Base-by-base conservation (phyloP, 2,329 filamentous ascomycete genomes). In the Penicillium olsonii region DNA sequence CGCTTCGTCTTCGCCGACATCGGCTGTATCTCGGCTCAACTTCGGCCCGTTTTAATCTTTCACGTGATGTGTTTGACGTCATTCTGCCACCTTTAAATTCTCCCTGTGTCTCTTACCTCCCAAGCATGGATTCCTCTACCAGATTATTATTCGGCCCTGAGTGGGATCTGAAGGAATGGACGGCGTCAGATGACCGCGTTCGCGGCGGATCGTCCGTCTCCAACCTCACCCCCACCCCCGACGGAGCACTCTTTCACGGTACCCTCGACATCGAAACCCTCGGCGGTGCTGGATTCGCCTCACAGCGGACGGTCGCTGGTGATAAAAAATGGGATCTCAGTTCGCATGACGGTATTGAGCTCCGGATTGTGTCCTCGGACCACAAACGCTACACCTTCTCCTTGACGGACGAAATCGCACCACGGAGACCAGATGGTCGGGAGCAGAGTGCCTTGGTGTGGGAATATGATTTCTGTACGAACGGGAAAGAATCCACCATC, bases 271-370 rank as follows among this genome's bases (percentile, higher is more conserved):
- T 86, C 55, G 79, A 78, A 45, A 84, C 87, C 0, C 82, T 94
- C 0, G 88, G 88, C 20, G 88, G 88, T 24, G 89, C 90, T 1
- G 90, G 90, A 5, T 94, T 95, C 65, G 89, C 89, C 9, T 89
- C 85, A 4, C 90, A 92, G 66, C 81, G 86, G 39, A 90, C 86
- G 4, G 78, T 76, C 3, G 70, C 69, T 33, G 81, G 84, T 7
- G 72, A 79, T 33, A 70, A 77, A 12, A 71, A 72, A 19, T 87
- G 87, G 80, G 80, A 94, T 60, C 70, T 94, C 7, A 80, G 79
- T 1, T 63, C 59, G 10, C 87, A 84, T 59, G 78, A 83, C 38
- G 87, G 87, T 2, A 70, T 90, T 19, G 68, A 78, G 55, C 57
- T 90, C 4, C 64, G 75, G 33, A 64, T 88, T 12, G 63, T 65